phyloP scores from a whole-genome alignment of 2,329 filamentous ascomycete genomes.

The Paracamarosporium sp. region DNA sequence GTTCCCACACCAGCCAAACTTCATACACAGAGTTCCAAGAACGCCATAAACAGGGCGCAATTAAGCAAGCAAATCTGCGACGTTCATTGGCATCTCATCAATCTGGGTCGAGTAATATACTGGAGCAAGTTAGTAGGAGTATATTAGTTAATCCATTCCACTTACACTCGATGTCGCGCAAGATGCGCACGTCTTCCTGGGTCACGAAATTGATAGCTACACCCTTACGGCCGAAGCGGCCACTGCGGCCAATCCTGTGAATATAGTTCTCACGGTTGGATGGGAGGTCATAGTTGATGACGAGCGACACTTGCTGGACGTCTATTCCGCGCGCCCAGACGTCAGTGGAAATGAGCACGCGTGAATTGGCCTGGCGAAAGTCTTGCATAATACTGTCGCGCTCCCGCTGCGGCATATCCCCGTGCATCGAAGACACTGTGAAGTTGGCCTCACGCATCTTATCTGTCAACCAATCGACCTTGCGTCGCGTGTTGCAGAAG shows the following conservation, averaged over 20 bases:
- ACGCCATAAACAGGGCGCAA: neutral
- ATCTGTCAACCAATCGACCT: slow-evolving; percentile 99
- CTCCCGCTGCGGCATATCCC: slow-evolving; percentile 98
- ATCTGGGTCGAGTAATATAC: slow-evolving; percentile 97
- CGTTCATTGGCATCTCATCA: slow-evolving; percentile 99
- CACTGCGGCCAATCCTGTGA: slow-evolving; percentile 94
- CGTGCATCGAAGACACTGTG: slow-evolving; percentile 98
- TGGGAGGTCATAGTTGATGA: slow-evolving; percentile 98
- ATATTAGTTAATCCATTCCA: neutral
- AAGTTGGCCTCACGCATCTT: slow-evolving; percentile 99
- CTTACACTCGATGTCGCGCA: slow-evolving; percentile 93
- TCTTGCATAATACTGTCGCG: slow-evolving; percentile 99
- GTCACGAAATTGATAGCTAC: slow-evolving; percentile 99
- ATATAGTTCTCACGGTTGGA: slow-evolving; percentile 99
- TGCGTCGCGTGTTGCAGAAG: slow-evolving; percentile 98
- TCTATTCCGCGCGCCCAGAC: slow-evolving; percentile 99
- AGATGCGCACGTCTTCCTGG: slow-evolving; percentile 94
- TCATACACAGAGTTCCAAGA: neutral
- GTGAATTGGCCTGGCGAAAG: slow-evolving; percentile 94
- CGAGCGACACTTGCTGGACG: slow-evolving; percentile 95
- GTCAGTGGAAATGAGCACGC: slow-evolving; percentile 96
- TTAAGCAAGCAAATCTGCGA: slow-evolving; percentile 42
- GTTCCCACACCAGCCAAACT: slow-evolving; percentile 1
- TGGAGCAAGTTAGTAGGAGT: slow-evolving; percentile 50
- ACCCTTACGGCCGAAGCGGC: slow-evolving; percentile 95